These are phyloP conservation scores for Hyaloraphidium curvatum DNA, from an alignment of 192 early-diverging fungal species.

Conservation along the genomic window DNA sequence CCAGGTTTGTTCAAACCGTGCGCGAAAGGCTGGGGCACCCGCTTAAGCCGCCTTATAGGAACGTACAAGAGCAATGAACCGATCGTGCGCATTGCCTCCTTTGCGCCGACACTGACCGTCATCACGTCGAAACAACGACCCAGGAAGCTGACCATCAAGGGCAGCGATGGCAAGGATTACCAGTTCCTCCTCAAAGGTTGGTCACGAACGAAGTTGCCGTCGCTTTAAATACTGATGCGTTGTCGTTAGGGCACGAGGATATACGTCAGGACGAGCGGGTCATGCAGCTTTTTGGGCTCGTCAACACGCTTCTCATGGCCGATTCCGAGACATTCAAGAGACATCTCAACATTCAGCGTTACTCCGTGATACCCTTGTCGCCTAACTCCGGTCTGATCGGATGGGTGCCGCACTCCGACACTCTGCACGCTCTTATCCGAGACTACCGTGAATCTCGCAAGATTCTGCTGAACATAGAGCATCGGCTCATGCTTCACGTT, in stretches of 20 bases:
- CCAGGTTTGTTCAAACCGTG: slow-evolving; percentile 47
- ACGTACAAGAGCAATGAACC: slow-evolving; percentile 71
- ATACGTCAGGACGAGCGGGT: slow-evolving; percentile 95
- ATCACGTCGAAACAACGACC: slow-evolving; percentile 87
- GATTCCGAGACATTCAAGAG: slow-evolving; percentile 79
- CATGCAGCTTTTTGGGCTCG: slow-evolving; percentile 94
- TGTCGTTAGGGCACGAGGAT: slow-evolving; percentile 63
- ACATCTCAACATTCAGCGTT: slow-evolving; percentile 75
- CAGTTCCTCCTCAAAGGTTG: slow-evolving; percentile 76
- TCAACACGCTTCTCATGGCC: slow-evolving; percentile 66
- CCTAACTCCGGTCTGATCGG: slow-evolving; percentile 90
- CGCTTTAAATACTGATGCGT: slow-evolving; percentile 1
- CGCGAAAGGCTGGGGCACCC: no score
- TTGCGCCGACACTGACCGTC: slow-evolving; percentile 60
- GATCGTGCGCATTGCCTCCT: slow-evolving; percentile 72
- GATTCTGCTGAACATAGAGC: slow-evolving; percentile 74
- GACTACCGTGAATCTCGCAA: slow-evolving; percentile 69
- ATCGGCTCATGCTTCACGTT: slow-evolving; percentile 66
- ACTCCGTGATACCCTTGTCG: slow-evolving; percentile 81
- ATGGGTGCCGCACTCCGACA: slow-evolving; percentile 79
- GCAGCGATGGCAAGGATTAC: slow-evolving; percentile 77
- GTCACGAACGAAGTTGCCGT: slow-evolving; percentile 6
- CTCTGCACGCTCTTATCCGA: slow-evolving; percentile 62
- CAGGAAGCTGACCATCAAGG: slow-evolving; percentile 59
- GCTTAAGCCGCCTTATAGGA: slow-evolving; percentile 11